Percentiles rank a stretch among this genome's conserved stretches.
Conservation (phyloP, 441 rosid species). For the Lepidium campestre region DNA sequence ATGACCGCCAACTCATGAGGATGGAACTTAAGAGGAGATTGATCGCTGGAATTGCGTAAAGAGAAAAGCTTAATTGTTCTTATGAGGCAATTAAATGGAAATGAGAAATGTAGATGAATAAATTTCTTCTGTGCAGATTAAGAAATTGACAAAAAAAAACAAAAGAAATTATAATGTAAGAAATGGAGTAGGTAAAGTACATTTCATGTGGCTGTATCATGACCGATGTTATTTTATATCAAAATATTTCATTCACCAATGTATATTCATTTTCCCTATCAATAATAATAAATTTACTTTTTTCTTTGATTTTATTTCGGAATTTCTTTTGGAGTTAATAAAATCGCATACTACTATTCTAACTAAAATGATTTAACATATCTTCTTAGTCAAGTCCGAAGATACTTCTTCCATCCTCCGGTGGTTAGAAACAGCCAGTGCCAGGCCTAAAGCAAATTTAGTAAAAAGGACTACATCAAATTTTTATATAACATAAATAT, state of each 20-base stretch:
- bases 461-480: too few species aligned
- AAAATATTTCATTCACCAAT: conserved; percentile 4
- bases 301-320: not conserved
- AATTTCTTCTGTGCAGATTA: conserved; percentile 21
- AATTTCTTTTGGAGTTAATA: not conserved
- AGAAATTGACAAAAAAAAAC: not conserved
- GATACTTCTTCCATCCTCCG: too few species aligned
- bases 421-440: too few species aligned
- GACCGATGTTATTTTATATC: not conserved
- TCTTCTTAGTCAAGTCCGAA: too few species aligned
- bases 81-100: conserved; percentile 2
- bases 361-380: too few species aligned
- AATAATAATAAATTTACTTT: conserved; percentile 3
- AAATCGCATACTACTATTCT: not conserved
- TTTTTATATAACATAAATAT: too few species aligned
- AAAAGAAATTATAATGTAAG: not conserved
- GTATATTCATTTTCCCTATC: conserved; percentile 19
- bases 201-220: conserved; percentile 18
- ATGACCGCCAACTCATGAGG: conserved; percentile 64
- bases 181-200: conserved; percentile 7
- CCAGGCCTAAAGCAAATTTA: too few species aligned
- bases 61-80: not conserved
- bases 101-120: conserved; percentile 23
- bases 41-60: conserved; percentile 24
- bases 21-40: conserved; percentile 30